phyloP scores from a whole-genome alignment of 169 alveolate species.

The Perkinsus chesapeaki region DNA sequence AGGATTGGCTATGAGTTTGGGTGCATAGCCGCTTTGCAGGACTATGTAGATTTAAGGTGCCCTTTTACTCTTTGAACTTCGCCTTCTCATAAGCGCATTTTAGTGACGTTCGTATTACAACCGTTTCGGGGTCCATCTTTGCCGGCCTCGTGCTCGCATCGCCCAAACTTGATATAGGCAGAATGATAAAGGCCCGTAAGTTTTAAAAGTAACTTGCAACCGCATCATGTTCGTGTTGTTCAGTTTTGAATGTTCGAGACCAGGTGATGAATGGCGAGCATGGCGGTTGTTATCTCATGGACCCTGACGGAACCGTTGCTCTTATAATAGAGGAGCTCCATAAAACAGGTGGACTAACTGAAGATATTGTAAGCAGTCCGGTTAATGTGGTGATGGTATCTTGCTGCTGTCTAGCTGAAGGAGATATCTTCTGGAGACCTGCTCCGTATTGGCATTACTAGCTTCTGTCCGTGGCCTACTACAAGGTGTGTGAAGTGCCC shows the following conservation, averaged over 20 bases:
- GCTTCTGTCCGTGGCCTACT: background rate
- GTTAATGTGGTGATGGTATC: background rate
- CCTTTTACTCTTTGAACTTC: background rate
- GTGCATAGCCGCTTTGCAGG: background rate
- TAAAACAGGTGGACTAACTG: background rate
- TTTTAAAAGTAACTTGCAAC: background rate
- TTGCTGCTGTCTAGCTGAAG: background rate
- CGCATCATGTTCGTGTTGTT: background rate
- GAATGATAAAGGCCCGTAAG: background rate
- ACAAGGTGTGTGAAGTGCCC: background rate
- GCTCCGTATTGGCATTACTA: background rate
- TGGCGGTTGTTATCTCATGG: background rate
- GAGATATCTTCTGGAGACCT: background rate
- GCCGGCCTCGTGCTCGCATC: background rate
- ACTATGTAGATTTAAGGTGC: background rate
- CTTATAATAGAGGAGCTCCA: background rate
- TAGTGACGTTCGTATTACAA: background rate
- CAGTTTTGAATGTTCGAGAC: background rate
- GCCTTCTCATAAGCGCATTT: background rate
- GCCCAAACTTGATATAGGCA: background rate
- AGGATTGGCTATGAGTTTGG: background rate
- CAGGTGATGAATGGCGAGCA: background rate
- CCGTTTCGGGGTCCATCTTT: background rate
- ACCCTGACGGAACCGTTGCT: background rate
- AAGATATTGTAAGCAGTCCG: background rate